These are phyloP conservation scores for Dothiorella sarmentorum DNA, from an alignment of 2,329 filamentous ascomycete species.

Conservation along the genomic window DNA sequence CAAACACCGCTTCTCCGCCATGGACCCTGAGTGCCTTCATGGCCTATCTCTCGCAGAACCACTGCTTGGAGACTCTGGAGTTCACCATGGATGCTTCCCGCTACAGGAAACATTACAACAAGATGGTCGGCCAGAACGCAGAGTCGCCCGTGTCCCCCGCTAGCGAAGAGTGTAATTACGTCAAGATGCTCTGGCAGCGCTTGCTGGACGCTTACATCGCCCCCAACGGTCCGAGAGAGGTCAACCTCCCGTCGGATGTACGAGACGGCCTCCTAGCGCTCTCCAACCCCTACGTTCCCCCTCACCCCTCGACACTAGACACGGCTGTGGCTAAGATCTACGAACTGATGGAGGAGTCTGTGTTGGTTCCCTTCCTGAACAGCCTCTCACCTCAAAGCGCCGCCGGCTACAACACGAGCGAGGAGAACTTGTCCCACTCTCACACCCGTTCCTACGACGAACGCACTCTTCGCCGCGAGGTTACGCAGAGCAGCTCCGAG, in stretches of 20 bases:
- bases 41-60: conserved; percentile 93
- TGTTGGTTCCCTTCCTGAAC: conserved; percentile 88
- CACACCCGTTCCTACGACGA: conserved; percentile 43
- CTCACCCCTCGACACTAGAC: conserved; percentile 71
- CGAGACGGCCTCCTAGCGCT: conserved; percentile 74
- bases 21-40: conserved; percentile 93
- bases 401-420: conserved; percentile 43
- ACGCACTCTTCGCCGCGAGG: conserved; percentile 33
- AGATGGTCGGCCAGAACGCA: conserved; percentile 52
- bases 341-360: conserved; percentile 96
- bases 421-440: conserved; percentile 37
- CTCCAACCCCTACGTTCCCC: conserved; percentile 59
- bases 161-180: conserved; percentile 60
- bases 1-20: conserved; percentile 79
- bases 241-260: conserved; percentile 84
- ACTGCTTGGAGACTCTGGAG: conserved; percentile 92
- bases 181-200: conserved; percentile 80
- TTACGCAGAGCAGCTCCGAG: conserved; percentile 16
- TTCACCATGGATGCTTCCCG: conserved; percentile 92
- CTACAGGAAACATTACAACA: conserved; percentile 67
- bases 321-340: conserved; percentile 84
- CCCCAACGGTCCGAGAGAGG: conserved; percentile 78
- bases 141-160: conserved; percentile 49
- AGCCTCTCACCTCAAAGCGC: conserved; percentile 52
- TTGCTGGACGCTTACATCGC: conserved; percentile 87